phyloP scores from a whole-genome alignment of 768 basidiomycete species.

The Sarcomyxa edulis region DNA sequence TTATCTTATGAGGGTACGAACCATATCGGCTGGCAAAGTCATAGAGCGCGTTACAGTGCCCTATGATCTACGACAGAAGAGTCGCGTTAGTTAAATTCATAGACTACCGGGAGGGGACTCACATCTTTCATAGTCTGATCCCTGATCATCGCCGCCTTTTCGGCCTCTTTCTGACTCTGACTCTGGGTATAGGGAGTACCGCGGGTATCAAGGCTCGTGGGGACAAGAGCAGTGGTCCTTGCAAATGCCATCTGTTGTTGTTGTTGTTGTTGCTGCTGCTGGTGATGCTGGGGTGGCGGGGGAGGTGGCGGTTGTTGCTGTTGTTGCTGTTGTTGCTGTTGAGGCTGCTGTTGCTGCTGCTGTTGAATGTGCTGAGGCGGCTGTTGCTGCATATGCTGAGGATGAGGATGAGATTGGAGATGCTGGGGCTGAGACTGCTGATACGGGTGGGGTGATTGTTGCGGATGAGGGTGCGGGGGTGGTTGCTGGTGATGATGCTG shows the following conservation, averaged over 20 bases:
- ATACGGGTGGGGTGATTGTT: slow-evolving; percentile 16
- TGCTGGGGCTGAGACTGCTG: slow-evolving; percentile 18
- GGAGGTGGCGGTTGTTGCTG: slow-evolving; percentile 11
- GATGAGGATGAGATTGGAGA: slow-evolving; percentile 13
- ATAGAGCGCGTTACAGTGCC: slow-evolving; percentile 58
- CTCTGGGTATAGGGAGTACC: slow-evolving; percentile 10
- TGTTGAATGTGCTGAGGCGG: slow-evolving; percentile 6
- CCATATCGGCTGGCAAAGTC: slow-evolving; percentile 66
- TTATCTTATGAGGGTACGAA: slow-evolving; percentile 23
- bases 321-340: slow-evolving; percentile 11
- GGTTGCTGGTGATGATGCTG: slow-evolving; percentile 4
- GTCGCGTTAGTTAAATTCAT: background rate
- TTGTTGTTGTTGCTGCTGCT: slow-evolving; percentile 18
- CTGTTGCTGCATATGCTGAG: slow-evolving; percentile 12
- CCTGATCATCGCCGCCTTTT: too few species aligned
- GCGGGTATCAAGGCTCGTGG: slow-evolving; percentile 36
- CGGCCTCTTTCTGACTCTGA: slow-evolving; percentile 11
- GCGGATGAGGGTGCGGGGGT: slow-evolving; percentile 9
- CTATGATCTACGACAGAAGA: slow-evolving; percentile 34
- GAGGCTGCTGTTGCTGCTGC: slow-evolving; percentile 11
- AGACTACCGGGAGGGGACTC: too few species aligned
- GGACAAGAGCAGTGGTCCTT: slow-evolving; percentile 36
- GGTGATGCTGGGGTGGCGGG: slow-evolving; percentile 12
- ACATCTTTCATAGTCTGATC: too few species aligned
- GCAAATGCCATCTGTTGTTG: slow-evolving; percentile 25